Base-by-base conservation (phyloP, 139 green algal genomes). In the Chloropicon primus region DNA sequence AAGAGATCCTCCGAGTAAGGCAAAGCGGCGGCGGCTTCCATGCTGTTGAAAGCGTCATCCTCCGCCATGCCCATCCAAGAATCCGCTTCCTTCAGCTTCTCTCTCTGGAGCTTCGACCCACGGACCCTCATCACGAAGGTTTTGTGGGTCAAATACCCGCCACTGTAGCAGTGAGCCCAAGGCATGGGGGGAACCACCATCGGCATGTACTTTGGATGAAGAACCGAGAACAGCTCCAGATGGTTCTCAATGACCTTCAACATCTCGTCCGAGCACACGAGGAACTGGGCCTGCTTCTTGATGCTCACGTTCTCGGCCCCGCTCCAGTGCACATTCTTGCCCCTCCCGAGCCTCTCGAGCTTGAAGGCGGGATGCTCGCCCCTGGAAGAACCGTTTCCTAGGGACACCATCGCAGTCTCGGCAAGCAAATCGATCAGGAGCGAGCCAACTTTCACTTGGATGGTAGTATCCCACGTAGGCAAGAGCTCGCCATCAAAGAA, bases 121-220 rank as follows among this genome's bases (percentile, higher is more conserved):
- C 82, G 76, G 5, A 77, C 83, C 75, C 89, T 85, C 86, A 92
- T 91, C 29, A 86, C 79, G 2, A 83, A 28, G 53, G 25, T 24
- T 27, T 29, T 25, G 27, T 53, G 26, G 21, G 27, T 25, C 1
- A 96, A 79, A 76, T 92, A 80, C 41, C 87, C 92, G 0, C 91
- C 92, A 0, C 22, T 21, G n/a, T 88, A 85, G 72, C 81, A 76
- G 2, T 54, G 21, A 0, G 26, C 79, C 92, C 92, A 97, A 21
- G 89, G 89, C 28, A 84, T 79, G 1, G 92, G 90, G 27, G 86
- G 86, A 1, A 96, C 77, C 54, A 96, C 29, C 90, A 94, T 96
- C 24, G 91, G 91, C 80, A 86, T 77, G 77, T 85, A 88, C 53
- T 62, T 62, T 62, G 41, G 41, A 17, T 62, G 41, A 5, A 62